These are phyloP conservation scores for Backusella psychrophila DNA, from an alignment of 192 early-diverging fungal species.

Conservation along the genomic window DNA sequence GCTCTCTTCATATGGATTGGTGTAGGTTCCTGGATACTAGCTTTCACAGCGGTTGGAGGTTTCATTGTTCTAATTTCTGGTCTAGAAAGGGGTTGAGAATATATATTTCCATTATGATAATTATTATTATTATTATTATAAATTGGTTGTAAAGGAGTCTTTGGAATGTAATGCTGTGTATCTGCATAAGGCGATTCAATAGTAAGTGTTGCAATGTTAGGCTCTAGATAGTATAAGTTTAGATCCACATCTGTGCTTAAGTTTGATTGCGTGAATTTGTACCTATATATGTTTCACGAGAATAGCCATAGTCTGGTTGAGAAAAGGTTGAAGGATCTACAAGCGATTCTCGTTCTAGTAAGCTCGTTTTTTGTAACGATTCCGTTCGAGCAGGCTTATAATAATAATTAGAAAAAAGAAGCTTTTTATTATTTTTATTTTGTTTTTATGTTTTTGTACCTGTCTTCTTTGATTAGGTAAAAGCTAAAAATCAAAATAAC, in stretches of 20 bases:
- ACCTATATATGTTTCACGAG: slow-evolving; percentile 23
- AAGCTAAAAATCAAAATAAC: background rate
- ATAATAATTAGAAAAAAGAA: background rate
- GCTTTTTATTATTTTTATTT: background rate
- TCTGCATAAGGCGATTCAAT: background rate
- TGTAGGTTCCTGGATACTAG: background rate
- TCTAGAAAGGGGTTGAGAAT: background rate
- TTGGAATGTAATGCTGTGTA: slow-evolving; percentile 9
- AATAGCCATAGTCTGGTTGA: background rate
- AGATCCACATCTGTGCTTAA: background rate
- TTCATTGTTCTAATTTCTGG: slow-evolving; percentile 20
- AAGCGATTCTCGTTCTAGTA: slow-evolving; percentile 12
- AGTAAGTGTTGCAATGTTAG: background rate
- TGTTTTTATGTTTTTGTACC: slow-evolving; percentile 1
- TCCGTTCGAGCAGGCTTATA: slow-evolving; percentile 6
- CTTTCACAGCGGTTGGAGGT: slow-evolving; percentile 12
- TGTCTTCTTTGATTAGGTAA: slow-evolving; percentile 6
- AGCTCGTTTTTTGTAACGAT: background rate
- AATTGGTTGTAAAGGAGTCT: background rate
- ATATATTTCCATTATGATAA: slow-evolving; percentile 8
- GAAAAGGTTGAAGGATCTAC: background rate
- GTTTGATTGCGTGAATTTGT: background rate
- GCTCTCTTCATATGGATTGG: background rate
- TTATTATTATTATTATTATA: background rate
- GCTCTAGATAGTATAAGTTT: background rate